These are phyloP conservation scores for Fusarium fracticaudum DNA, from an alignment of 2,329 filamentous ascomycete species.

Conservation along the genomic window DNA sequence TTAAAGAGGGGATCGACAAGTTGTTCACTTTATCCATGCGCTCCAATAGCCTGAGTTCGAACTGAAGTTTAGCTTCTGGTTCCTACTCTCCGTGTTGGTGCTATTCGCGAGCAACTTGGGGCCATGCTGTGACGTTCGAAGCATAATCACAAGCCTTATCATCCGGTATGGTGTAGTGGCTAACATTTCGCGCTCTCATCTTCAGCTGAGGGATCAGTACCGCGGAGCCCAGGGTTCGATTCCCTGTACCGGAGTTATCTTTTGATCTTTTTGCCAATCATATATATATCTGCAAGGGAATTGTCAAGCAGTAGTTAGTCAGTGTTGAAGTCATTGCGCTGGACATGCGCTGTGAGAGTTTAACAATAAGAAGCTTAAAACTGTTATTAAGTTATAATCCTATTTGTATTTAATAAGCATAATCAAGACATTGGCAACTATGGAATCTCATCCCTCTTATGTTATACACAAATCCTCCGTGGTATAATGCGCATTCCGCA, in stretches of 20 bases:
- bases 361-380: too few species aligned
- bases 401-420: not conserved
- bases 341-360: not conserved
- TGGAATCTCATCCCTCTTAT: not conserved
- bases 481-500: not conserved
- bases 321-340: fast-evolving
- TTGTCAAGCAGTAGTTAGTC: not conserved
- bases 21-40: not conserved
- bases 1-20: not conserved
- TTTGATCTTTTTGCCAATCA: not conserved
- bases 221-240: conserved; percentile 44
- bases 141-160: not conserved
- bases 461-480: not conserved
- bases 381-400: fast-evolving
- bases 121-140: fast-evolving
- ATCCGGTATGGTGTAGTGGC: conserved; percentile 49
- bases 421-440: not conserved
- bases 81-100: too few species aligned
- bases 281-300: fast-evolving
- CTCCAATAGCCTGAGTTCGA: not conserved
- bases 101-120: fast-evolving
- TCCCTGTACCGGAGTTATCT: conserved; percentile 40
- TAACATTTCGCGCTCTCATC: conserved; percentile 49
- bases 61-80: not conserved
- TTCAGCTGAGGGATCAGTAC: conserved; percentile 12